Conservation (phyloP, 306 rosid species). For the Trifolium fragiferum region DNA sequence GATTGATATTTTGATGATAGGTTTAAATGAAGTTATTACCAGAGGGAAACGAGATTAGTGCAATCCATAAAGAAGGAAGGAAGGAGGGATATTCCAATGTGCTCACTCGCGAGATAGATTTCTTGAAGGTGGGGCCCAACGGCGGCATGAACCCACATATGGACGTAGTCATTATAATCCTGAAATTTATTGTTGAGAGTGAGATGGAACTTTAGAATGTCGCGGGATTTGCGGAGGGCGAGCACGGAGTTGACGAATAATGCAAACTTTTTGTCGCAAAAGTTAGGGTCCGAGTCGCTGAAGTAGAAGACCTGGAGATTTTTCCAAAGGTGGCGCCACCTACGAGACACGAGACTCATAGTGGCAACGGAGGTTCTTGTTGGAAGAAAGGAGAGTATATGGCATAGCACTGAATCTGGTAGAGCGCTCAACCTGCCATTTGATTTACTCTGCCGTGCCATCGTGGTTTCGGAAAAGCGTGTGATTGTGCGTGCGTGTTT, state of each 20-base stretch:
- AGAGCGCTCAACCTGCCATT: background rate
- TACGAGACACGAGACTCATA: background rate
- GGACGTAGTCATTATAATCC: too few relatives aligned
- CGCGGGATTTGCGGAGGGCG: background rate
- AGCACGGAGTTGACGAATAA: background rate
- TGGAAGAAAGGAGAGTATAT: background rate
- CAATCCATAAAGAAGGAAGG: background rate
- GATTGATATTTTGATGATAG: too few relatives aligned
- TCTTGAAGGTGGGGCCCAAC: background rate
- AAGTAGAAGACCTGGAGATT: background rate
- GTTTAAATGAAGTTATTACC: background rate
- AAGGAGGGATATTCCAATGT: background rate
- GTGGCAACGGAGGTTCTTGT: background rate
- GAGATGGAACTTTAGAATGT: background rate
- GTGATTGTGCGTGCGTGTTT: too few relatives aligned
- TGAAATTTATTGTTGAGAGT: too few relatives aligned
- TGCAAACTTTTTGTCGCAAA: background rate
- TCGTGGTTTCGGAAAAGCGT: too few relatives aligned
- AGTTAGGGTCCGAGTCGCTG: background rate
- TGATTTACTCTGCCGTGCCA: too few relatives aligned
- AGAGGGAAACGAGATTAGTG: background rate
- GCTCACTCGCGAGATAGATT: background rate
- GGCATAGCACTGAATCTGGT: background rate
- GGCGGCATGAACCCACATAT: background rate
- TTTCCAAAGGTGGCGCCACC: background rate